Conservation (phyloP, 805 yeast genomes). For the Myxozyma melibiosi region DNA sequence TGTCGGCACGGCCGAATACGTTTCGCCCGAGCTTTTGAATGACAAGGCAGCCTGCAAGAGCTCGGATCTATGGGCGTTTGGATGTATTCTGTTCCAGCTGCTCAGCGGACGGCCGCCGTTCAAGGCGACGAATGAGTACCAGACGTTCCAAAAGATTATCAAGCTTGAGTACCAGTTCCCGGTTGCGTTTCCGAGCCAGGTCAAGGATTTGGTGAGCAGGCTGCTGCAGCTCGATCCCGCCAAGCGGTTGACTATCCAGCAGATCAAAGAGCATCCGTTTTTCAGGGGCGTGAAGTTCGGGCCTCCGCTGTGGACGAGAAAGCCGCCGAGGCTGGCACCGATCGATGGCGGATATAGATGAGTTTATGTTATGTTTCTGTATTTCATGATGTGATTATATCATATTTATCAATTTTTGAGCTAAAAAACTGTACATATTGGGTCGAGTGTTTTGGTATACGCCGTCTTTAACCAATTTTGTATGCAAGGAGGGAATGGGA, state of each 20-base stretch:
- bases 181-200: slow-evolving; percentile 60
- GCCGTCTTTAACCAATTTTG: too few species aligned
- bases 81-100: slow-evolving; percentile 83
- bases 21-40: slow-evolving; percentile 84
- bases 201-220: slow-evolving; percentile 66
- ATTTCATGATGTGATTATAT: too few species aligned
- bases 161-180: slow-evolving; percentile 73
- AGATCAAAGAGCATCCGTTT: slow-evolving; percentile 70
- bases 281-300: slow-evolving; percentile 71
- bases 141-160: slow-evolving; percentile 87
- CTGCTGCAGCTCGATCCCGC: slow-evolving; percentile 73
- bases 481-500: too few species aligned
- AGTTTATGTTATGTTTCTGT: not conserved
- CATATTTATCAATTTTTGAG: not conserved
- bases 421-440: too few species aligned
- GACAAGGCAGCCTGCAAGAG: slow-evolving; percentile 80
- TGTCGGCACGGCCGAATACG: slow-evolving; percentile 97
- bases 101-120: slow-evolving; percentile 86
- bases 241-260: slow-evolving; percentile 58
- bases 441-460: not conserved
- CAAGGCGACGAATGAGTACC: slow-evolving; percentile 80
- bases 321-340: slow-evolving; percentile 51
- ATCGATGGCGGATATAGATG: not conserved
- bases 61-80: slow-evolving; percentile 92
- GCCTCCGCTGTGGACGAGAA: slow-evolving; percentile 65